Conservation (phyloP, 2,329 filamentous ascomycete genomes). For the Penicillium sclerotiorum region DNA sequence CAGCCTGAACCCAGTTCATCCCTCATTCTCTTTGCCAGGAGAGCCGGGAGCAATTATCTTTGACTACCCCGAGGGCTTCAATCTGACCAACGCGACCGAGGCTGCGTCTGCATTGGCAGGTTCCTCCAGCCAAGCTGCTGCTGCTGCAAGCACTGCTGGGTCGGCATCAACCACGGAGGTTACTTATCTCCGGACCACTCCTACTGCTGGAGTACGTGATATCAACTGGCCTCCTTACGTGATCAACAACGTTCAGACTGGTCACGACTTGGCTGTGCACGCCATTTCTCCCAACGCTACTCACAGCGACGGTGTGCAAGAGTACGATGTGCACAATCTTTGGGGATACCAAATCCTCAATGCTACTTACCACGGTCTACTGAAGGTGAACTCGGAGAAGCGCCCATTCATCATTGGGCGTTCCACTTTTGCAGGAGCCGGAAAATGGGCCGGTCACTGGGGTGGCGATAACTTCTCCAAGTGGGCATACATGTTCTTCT, state of each 20-base stretch:
- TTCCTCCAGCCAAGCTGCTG: slow-evolving; percentile 54
- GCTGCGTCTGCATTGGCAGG: slow-evolving; percentile 62
- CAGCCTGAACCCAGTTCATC: slow-evolving; percentile 68
- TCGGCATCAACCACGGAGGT: slow-evolving; percentile 40
- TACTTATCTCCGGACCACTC: slow-evolving; percentile 60
- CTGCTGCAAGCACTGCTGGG: slow-evolving; percentile 40
- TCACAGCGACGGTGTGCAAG: slow-evolving; percentile 69
- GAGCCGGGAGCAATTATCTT: slow-evolving; percentile 63
- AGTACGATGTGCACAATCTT: slow-evolving; percentile 85
- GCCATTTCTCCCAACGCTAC: slow-evolving; percentile 77
- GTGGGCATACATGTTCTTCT: slow-evolving; percentile 74
- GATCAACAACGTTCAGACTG: slow-evolving; percentile 67
- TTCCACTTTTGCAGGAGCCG: slow-evolving; percentile 76
- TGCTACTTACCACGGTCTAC: slow-evolving; percentile 73
- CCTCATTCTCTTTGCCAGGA: slow-evolving; percentile 66
- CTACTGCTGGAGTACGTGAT: slow-evolving; percentile 66
- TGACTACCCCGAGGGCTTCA: slow-evolving; percentile 70
- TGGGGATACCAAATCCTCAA: slow-evolving; percentile 75
- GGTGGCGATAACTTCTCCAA: slow-evolving; percentile 73
- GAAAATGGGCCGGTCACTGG: slow-evolving; percentile 79
- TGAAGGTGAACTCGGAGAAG: slow-evolving; percentile 64
- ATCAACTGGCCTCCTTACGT: slow-evolving; percentile 75
- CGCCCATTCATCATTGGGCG: slow-evolving; percentile 84
- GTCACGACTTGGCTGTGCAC: slow-evolving; percentile 70
- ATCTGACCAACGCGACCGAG: slow-evolving; percentile 68